Base-by-base conservation (phyloP, 202 grass and related monocot genomes). In the Zoysia matrella region DNA sequence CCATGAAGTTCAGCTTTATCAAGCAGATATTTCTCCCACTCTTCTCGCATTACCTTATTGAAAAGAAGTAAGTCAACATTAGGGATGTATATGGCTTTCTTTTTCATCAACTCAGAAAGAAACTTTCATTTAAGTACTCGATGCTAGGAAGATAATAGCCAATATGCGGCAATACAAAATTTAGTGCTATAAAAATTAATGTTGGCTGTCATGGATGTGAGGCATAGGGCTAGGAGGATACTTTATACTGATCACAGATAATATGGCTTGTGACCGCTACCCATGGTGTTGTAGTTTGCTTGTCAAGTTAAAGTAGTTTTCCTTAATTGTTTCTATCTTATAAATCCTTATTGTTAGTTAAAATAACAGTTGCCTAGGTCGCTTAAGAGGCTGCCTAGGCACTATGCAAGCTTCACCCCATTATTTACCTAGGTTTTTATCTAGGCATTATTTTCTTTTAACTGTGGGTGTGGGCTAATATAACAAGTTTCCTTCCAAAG, bases 11-110 rank as follows among this genome's bases (percentile, higher is more conserved):
- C 92, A 69, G 82, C 90, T 79, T 95, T 98, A 4, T 86, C 95
- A 78, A 93, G 88, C 85, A 98, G 90, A 77, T 98, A 98, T 65
- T 95, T 98, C 76, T 91, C 90, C 95, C 95, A 98, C 80, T 95
- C 95, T 45, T 89, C 86, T 81, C 30, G 82, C 95, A 95, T 90
- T 57, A 94, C 92, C 95, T 98, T 77, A 57, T 72, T 55, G 48
- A 87, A 77, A 77, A 83, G 13, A 76, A 86, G 8, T 47, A 5
- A 84, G 52, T 61, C 46, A 73, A 47, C 44, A 48, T 80, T 14
- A 77, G 60, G 52, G 40, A 71, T 68, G 55, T 54, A 81, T 2
- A 75, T 49, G 63, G 47, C 47, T 76, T 71, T 47, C 0, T 22
- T 18, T 80, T 65, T 78, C 69, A 78, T 54, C 13, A 78, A 41